These are phyloP conservation scores for Colletotrichum endophyticum DNA, from an alignment of 2,329 filamentous ascomycete species.

Conservation along the genomic window DNA sequence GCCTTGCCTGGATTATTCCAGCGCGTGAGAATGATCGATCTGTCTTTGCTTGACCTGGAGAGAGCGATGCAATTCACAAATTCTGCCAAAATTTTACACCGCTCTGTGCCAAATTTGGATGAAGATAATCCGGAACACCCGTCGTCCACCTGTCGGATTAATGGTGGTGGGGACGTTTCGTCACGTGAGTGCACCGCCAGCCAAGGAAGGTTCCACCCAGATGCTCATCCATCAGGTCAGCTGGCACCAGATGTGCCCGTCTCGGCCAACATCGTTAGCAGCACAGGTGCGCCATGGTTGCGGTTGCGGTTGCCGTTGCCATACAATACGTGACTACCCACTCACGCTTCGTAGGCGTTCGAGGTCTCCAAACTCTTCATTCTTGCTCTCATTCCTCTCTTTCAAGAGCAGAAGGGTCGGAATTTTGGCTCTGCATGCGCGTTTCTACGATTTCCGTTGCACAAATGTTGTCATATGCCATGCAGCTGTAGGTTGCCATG, in stretches of 20 bases:
- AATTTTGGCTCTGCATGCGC: not conserved
- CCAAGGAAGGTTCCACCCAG: not conserved
- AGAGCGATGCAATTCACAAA: conserved; percentile 25
- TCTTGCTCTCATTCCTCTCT: not conserved
- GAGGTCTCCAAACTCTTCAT: not conserved
- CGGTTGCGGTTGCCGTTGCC: too few species aligned
- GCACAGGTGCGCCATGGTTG: not conserved
- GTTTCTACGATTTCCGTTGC: not conserved
- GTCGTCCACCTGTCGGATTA: conserved; percentile 11
- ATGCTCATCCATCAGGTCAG: not conserved
- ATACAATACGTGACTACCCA: not conserved
- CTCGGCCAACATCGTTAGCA: not conserved
- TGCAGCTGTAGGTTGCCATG: not conserved
- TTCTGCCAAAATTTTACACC: conserved; percentile 50
- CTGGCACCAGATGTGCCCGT: not conserved
- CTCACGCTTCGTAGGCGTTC: not conserved
- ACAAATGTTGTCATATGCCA: not conserved
- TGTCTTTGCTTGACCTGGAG: not conserved
- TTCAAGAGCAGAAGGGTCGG: not conserved
- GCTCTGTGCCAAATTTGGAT: conserved; percentile 25
- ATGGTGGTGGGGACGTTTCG: not conserved
- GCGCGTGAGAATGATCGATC: conserved; percentile 1
- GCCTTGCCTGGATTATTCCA: conserved; percentile 8
- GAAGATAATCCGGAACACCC: not conserved
- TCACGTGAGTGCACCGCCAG: conserved; percentile 4